A percentile compares a stretch with the other conserved stretches of the same genome.
Evolutionary conservation across 495 filamentous ascomycete species (phyloP).

Genomic region (Neurospora sp.): DNA sequence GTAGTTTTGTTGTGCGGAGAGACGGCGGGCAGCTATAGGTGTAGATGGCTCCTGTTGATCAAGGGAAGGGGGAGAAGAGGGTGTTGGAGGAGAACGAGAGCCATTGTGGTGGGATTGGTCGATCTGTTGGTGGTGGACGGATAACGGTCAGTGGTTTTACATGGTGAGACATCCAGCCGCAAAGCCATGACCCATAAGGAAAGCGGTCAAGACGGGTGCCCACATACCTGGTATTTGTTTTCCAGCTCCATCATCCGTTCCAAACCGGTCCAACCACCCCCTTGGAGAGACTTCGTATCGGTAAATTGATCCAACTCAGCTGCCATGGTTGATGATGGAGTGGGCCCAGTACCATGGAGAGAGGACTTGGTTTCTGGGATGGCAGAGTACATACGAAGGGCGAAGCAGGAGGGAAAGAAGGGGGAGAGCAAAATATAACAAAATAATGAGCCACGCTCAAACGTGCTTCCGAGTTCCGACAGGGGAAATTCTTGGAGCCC

Average conservation of each 20-base stretch:
- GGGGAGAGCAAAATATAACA: not conserved
- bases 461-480: not conserved
- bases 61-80: slow-evolving; percentile 6
- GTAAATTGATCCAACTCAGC: not conserved
- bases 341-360: slow-evolving; percentile 8
- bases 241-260: slow-evolving; percentile 43
- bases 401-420: not conserved
- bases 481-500: not conserved
- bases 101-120: slow-evolving; percentile 11
- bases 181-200: not conserved
- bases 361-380: slow-evolving; percentile 5
- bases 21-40: slow-evolving; percentile 12
- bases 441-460: not conserved
- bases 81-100: slow-evolving; percentile 2
- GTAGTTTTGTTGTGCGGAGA: slow-evolving; percentile 12
- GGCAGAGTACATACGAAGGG: not conserved
- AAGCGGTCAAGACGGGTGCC: slow-evolving; percentile 8
- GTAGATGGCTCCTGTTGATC: slow-evolving; percentile 5
- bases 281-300: not conserved
- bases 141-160: slow-evolving; percentile 15
- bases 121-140: slow-evolving; percentile 11
- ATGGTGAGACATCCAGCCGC: slow-evolving; percentile 13
- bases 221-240: slow-evolving; percentile 41
- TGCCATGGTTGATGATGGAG: slow-evolving; percentile 17
- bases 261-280: slow-evolving; percentile 25